phyloP scores from a whole-genome alignment of 225 moss, liverwort and hornwort species.

The Polytrichum commune region DNA sequence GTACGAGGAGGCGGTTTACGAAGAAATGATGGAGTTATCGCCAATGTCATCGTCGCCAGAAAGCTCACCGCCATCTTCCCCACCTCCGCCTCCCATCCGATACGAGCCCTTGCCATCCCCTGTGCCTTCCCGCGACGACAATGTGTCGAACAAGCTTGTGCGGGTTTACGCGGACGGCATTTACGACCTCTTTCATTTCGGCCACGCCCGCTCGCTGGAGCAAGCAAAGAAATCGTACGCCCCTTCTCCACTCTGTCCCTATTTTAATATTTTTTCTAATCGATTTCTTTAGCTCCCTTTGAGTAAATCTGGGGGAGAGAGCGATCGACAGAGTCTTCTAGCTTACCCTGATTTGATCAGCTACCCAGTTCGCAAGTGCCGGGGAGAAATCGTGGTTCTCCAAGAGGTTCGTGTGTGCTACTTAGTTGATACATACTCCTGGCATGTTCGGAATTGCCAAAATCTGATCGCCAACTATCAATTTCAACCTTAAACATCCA shows the following conservation, averaged over 20 bases:
- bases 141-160: conserved; percentile 40
- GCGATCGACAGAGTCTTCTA: no score
- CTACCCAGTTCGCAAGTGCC: no score
- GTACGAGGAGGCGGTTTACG: conserved; percentile 41
- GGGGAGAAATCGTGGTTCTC: no score
- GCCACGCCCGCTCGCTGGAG: conserved; percentile 97
- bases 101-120: conserved; percentile 56
- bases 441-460: no score
- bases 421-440: no score
- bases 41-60: conserved; percentile 32
- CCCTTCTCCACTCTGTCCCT: not conserved
- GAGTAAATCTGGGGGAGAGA: no score
- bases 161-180: conserved; percentile 97
- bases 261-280: no score
- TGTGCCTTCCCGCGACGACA: conserved; percentile 27
- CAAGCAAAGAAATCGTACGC: conserved; percentile 97
- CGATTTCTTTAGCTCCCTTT: no score
- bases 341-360: no score
- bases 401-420: no score
- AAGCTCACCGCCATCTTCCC: conserved; percentile 52
- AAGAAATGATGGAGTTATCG: conserved; percentile 12
- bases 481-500: no score
- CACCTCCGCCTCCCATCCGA: conserved; percentile 44
- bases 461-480: no score
- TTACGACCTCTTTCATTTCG: conserved; percentile 93